phyloP scores from a whole-genome alignment of 2,329 filamentous ascomycete species.

The Aureobasidium sp. region DNA sequence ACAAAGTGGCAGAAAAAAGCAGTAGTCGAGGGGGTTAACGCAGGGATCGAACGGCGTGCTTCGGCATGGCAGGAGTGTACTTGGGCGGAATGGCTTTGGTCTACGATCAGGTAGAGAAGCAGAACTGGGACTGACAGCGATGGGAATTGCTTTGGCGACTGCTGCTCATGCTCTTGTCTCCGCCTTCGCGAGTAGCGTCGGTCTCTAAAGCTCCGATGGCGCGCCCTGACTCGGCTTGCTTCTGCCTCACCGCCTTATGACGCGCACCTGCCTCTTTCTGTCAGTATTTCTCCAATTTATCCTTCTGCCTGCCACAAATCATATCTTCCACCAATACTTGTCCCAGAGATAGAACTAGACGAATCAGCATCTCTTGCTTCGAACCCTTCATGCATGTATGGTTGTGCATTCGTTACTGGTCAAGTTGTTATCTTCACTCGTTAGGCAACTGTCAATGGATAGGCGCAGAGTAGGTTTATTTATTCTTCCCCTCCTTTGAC shows the following conservation, averaged over 20 bases:
- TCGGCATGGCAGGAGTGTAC: background rate
- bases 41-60: background rate
- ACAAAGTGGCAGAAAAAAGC: conserved; percentile 6
- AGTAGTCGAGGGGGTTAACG: background rate
- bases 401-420: background rate
- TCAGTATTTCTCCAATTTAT: background rate
- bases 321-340: background rate
- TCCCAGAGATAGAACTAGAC: background rate
- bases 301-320: background rate
- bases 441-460: background rate
- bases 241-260: background rate
- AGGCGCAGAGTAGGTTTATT: background rate
- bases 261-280: background rate
- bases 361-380: background rate
- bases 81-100: background rate
- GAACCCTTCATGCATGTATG: background rate
- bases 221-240: background rate
- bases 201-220: background rate
- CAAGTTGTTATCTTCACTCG: background rate
- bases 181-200: conserved; percentile 9
- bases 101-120: background rate
- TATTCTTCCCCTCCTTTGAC: background rate
- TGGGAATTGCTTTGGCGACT: conserved; percentile 3
- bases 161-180: conserved; percentile 5
- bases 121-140: background rate